Conservation (phyloP, 2,329 filamentous ascomycete genomes). For the Grosmannia serpens region DNA sequence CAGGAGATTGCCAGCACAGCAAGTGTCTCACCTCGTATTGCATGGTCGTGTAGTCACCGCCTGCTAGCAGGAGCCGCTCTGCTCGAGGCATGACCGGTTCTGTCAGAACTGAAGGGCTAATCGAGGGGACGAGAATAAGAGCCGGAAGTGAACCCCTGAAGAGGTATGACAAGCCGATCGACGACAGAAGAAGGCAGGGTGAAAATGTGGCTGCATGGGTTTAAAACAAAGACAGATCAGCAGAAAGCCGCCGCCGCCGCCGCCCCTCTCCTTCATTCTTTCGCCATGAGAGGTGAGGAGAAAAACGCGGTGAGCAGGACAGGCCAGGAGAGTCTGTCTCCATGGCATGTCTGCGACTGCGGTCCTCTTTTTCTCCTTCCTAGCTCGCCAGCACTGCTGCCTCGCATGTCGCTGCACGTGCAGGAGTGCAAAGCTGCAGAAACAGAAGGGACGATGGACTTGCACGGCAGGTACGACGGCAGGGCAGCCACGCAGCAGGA, state of each 20-base stretch:
- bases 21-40: not conserved
- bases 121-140: not conserved
- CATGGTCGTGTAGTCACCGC: no score
- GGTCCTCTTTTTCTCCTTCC: no score
- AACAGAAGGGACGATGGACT: no score
- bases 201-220: not conserved
- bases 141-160: not conserved
- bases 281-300: not conserved
- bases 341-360: no score
- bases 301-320: not conserved
- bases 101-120: not conserved
- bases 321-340: not conserved
- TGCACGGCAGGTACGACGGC: not conserved
- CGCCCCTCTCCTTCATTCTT: not conserved
- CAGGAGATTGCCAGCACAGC: not conserved
- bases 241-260: no score
- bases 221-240: not conserved
- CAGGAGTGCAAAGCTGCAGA: no score
- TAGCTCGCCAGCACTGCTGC: no score
- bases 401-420: no score
- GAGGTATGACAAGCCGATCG: not conserved
- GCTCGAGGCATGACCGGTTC: not conserved
- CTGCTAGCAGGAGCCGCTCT: no score
- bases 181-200: not conserved
- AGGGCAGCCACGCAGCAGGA: not conserved